phyloP scores from a whole-genome alignment of 1,284 basidiomycete species.

The Puccinia hordei region DNA sequence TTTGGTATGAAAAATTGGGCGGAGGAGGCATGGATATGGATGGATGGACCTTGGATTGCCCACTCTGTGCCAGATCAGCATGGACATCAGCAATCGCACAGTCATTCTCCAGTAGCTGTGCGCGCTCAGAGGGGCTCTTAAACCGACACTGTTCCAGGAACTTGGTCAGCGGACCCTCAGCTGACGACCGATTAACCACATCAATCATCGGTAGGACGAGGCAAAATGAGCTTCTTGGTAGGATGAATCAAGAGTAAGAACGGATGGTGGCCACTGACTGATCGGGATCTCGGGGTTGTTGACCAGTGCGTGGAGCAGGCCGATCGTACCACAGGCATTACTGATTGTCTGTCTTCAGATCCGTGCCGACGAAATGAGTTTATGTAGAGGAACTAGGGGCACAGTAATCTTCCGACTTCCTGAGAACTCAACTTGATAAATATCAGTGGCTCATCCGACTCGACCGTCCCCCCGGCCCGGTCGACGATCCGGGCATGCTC shows the following conservation, averaged over 20 bases:
- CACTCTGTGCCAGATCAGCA: slow-evolving; percentile 53
- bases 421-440: slow-evolving; percentile 56
- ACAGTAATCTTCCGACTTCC: not conserved
- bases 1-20: not conserved
- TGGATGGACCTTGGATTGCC: slow-evolving; percentile 56
- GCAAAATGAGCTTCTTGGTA: not conserved
- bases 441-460: slow-evolving; percentile 53
- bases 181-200: slow-evolving; percentile 4
- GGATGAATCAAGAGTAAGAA: not conserved
- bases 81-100: slow-evolving; percentile 30
- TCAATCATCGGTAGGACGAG: not conserved
- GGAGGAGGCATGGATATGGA: slow-evolving; percentile 51
- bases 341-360: slow-evolving; percentile 53
- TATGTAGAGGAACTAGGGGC: not conserved
- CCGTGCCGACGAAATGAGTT: not conserved
- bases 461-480: slow-evolving; percentile 5
- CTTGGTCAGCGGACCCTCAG: slow-evolving; percentile 30
- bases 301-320: slow-evolving; percentile 58
- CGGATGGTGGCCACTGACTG: slow-evolving; percentile 1
- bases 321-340: slow-evolving; percentile 60
- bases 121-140: slow-evolving; percentile 40
- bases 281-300: slow-evolving; percentile 55
- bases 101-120: slow-evolving; percentile 35
- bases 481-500: slow-evolving; percentile 52
- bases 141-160: slow-evolving; percentile 22